Evolutionary conservation across 2,329 filamentous ascomycete genomes (phyloP).

Genomic region (Exophiala dermatitidis): DNA sequence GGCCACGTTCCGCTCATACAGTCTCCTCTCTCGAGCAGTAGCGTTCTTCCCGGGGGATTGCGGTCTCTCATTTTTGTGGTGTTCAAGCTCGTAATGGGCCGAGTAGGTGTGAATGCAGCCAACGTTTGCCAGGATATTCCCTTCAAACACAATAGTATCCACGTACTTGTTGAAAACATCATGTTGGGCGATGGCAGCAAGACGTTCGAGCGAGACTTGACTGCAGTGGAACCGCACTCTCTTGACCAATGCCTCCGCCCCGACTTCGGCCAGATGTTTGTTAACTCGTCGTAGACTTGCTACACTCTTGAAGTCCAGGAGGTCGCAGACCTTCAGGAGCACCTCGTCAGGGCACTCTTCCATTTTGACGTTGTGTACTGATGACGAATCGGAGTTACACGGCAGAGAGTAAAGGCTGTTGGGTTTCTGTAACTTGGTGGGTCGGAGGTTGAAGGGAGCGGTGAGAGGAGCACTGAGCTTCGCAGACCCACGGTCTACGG

Average conservation of each 20-base stretch:
- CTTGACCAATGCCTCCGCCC: conserved; percentile 23
- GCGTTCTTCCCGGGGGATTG: conserved; percentile 10
- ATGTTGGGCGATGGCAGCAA: conserved; percentile 19
- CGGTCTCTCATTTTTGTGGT: conserved; percentile 18
- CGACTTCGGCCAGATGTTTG: conserved; percentile 19
- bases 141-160: conserved; percentile 23
- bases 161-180: conserved; percentile 22
- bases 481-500: neutral
- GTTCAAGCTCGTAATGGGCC: conserved; percentile 19
- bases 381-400: neutral
- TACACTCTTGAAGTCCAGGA: conserved; percentile 18
- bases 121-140: conserved; percentile 20
- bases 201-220: conserved; percentile 22
- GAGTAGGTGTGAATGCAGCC: conserved; percentile 25
- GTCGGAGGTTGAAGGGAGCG: neutral
- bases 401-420: neutral
- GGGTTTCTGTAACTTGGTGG: neutral
- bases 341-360: conserved; percentile 23
- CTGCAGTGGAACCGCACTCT: conserved; percentile 23
- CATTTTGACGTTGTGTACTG: conserved; percentile 13
- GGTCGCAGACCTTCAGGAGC: conserved; percentile 20
- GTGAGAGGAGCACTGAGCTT: too few species aligned
- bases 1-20: conserved; percentile 24
- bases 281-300: conserved; percentile 16
- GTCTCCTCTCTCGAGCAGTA: conserved; percentile 18